Evolutionary conservation across 2,329 filamentous ascomycete species (phyloP).

Genomic region (Calonectria ilicicola): DNA sequence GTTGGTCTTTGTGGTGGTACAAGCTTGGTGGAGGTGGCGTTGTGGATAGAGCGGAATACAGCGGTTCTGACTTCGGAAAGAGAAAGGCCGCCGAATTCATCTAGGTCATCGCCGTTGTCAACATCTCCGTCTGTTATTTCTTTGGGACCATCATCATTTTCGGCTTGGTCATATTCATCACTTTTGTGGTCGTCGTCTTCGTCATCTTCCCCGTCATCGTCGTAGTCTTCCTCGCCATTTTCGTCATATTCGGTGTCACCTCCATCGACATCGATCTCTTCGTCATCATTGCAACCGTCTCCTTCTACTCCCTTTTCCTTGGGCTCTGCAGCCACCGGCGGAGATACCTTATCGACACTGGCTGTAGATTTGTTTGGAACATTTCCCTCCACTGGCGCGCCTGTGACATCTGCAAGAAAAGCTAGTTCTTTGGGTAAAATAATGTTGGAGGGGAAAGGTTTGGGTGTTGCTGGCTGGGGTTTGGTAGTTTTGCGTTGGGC

Average conservation of each 20-base stretch:
- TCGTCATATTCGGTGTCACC: not conserved
- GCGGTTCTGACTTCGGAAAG: no score
- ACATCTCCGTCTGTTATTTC: not conserved
- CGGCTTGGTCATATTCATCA: not conserved
- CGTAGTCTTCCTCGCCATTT: not conserved
- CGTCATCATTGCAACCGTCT: no score
- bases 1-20: not conserved
- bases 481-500: not conserved
- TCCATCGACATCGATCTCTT: not conserved
- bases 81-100: no score
- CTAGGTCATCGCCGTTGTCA: not conserved
- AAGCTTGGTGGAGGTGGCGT: not conserved
- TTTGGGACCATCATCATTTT: not conserved
- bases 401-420: not conserved
- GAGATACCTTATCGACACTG: no score
- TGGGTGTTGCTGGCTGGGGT: not conserved
- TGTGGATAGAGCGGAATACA: not conserved
- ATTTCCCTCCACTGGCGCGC: not conserved
- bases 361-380: no score
- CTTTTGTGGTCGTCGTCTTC: not conserved
- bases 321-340: not conserved
- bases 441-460: not conserved
- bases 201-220: not conserved
- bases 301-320: not conserved
- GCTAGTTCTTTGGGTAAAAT: not conserved